Conservation (phyloP, 306 rosid species). For the Purshia tridentata region DNA sequence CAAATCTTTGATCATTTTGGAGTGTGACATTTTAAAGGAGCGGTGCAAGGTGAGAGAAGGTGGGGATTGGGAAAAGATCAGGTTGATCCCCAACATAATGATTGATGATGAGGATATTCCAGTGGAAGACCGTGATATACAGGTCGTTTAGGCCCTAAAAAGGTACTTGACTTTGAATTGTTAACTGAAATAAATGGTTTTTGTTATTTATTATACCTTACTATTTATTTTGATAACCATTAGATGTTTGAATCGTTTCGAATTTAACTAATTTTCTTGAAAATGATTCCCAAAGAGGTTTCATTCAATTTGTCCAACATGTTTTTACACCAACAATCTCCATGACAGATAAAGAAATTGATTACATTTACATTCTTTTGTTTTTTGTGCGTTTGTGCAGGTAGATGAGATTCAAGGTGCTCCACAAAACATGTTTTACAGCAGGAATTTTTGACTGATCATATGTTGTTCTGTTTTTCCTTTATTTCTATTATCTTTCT, state of each 20-base stretch:
- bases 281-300: too few species aligned
- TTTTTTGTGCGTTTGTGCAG: not conserved
- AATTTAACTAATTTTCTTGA: too few species aligned
- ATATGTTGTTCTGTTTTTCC: not conserved
- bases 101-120: constrained; percentile 13
- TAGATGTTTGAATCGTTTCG: too few species aligned
- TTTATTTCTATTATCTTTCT: not conserved
- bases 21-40: constrained; percentile 9
- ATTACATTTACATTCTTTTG: not conserved
- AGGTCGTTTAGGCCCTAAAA: too few species aligned
- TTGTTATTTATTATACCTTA: not conserved
- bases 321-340: not conserved
- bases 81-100: constrained; percentile 2
- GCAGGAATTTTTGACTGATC: not conserved
- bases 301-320: too few species aligned
- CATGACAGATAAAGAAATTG: not conserved
- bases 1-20: constrained; percentile 13
- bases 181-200: not conserved
- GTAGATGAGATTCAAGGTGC: not conserved
- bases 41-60: constrained; percentile 15
- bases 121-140: not conserved
- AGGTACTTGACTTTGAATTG: not conserved
- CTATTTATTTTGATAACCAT: not conserved
- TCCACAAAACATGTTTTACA: not conserved
- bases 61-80: constrained; percentile 19